A percentile compares a stretch with the other conserved stretches of the same genome.
Evolutionary conservation across 495 filamentous ascomycete species (phyloP).

Genomic region (Penicillium mononematosum): DNA sequence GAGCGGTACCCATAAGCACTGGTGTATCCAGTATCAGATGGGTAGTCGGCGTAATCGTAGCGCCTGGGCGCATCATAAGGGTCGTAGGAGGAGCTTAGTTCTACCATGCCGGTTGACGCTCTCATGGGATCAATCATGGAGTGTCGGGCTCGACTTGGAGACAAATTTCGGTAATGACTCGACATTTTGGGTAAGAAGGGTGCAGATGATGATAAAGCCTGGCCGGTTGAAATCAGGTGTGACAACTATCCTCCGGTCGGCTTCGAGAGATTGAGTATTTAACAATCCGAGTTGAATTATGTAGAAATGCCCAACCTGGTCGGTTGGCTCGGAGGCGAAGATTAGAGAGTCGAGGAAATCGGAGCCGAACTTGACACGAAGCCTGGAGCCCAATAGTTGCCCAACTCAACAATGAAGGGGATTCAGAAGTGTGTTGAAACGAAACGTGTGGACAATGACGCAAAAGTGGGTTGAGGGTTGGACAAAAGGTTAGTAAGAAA

Average conservation of each 20-base stretch:
- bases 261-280: neutral
- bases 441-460: conserved; percentile 20
- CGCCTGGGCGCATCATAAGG: conserved; percentile 33
- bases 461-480: conserved; percentile 19
- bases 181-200: conserved; percentile 14
- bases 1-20: conserved; percentile 32
- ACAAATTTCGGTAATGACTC: conserved; percentile 26
- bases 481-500: conserved; percentile 6
- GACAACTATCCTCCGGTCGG: neutral
- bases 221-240: neutral
- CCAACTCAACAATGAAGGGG: conserved; percentile 10
- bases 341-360: conserved; percentile 10
- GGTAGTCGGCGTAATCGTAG: conserved; percentile 36
- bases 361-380: conserved; percentile 14
- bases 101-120: conserved; percentile 49
- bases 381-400: conserved; percentile 18
- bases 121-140: conserved; percentile 42
- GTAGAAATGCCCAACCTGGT: conserved; percentile 6
- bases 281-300: neutral
- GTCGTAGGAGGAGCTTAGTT: conserved; percentile 39
- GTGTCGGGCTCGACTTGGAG: conserved; percentile 35
- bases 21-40: conserved; percentile 35
- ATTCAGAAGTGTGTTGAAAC: conserved; percentile 5
- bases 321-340: conserved; percentile 3
- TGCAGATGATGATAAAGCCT: neutral